phyloP scores from a whole-genome alignment of 75 land plant genomes.

The Larix kaempferi region DNA sequence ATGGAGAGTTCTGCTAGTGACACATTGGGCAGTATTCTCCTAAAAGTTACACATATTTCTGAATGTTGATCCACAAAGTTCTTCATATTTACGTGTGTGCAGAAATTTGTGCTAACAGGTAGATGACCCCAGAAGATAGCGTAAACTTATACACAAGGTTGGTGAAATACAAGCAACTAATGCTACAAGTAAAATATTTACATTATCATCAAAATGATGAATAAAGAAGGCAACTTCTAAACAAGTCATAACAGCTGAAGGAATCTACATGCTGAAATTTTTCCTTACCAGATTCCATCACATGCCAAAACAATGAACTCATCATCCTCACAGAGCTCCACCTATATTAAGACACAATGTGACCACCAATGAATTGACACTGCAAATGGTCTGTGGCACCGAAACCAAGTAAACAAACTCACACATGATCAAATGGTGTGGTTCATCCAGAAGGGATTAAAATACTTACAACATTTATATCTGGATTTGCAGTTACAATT shows the following conservation, averaged over 20 bases:
- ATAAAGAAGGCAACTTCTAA: not conserved
- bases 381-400: not conserved
- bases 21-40: no score
- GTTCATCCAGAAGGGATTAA: slow-evolving; percentile 8
- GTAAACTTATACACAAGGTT: no score
- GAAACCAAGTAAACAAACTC: not conserved
- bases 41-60: no score
- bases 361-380: not conserved
- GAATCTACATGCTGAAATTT: not conserved
- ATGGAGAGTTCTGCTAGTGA: no score
- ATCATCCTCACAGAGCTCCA: slow-evolving; percentile 84
- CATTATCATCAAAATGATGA: not conserved
- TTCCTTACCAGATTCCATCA: slow-evolving; percentile 92
- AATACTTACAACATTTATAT: slow-evolving; percentile 61
- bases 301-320: slow-evolving; percentile 93
- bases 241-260: not conserved
- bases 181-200: no score
- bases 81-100: no score
- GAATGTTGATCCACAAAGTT: no score
- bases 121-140: no score
- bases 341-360: slow-evolving; percentile 36
- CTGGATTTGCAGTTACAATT: slow-evolving; percentile 89
- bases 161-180: no score
- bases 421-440: not conserved
- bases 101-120: no score